A percentile compares a stretch with the other conserved stretches of the same genome.
phyloP scores from a whole-genome alignment of 345 rosid species.

The Pugionium cornutum region DNA sequence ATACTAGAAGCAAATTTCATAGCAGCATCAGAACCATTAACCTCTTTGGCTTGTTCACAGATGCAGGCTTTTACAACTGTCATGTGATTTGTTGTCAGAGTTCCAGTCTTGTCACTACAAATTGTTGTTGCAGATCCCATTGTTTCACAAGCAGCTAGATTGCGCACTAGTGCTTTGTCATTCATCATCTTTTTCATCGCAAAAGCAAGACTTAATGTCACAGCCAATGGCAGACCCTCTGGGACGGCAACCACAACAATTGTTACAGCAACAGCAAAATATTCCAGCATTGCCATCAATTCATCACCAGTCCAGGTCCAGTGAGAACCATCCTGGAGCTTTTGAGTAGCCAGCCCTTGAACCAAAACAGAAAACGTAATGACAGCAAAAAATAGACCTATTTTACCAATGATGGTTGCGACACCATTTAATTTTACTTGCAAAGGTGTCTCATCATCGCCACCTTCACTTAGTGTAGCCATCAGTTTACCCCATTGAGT shows the following conservation, averaged over 20 bases:
- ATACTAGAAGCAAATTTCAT: slow-evolving; percentile 48
- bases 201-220: slow-evolving; percentile 90
- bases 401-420: slow-evolving; percentile 75
- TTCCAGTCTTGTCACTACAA: slow-evolving; percentile 92
- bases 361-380: slow-evolving; percentile 75
- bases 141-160: slow-evolving; percentile 91
- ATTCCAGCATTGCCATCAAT: slow-evolving; percentile 64
- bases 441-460: slow-evolving; percentile 84
- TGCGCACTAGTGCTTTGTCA: slow-evolving; percentile 84
- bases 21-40: slow-evolving; percentile 46
- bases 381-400: slow-evolving; percentile 75
- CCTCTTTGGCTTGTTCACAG: slow-evolving; percentile 56
- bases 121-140: slow-evolving; percentile 92
- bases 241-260: slow-evolving; percentile 97
- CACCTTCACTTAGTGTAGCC: slow-evolving; percentile 77
- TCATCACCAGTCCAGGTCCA: slow-evolving; percentile 75
- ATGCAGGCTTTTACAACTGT: slow-evolving; percentile 77
- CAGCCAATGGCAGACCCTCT: slow-evolving; percentile 93
- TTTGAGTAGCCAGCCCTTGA: slow-evolving; percentile 61
- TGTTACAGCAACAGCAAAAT: slow-evolving; percentile 80
- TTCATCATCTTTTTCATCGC: slow-evolving; percentile 96
- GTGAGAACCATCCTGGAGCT: slow-evolving; percentile 53
- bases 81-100: slow-evolving; percentile 86
- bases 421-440: slow-evolving; percentile 83
- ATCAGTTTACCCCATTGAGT: slow-evolving; percentile 88